phyloP scores from a whole-genome alignment of 1,284 basidiomycete genomes.

The Irpex sp. region DNA sequence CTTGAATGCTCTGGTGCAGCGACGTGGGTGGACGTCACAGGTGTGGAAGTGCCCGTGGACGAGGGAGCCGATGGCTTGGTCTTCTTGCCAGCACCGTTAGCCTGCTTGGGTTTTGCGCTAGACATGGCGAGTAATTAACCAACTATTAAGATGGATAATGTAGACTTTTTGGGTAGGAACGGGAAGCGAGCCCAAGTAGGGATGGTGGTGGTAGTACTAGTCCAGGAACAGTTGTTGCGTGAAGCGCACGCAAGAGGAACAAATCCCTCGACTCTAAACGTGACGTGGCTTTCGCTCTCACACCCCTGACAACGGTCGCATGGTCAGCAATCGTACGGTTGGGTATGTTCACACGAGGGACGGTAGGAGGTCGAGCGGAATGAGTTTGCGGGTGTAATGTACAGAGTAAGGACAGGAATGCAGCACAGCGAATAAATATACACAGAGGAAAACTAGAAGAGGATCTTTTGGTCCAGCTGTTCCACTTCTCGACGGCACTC shows the following conservation, averaged over 20 bases:
- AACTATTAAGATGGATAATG: not conserved
- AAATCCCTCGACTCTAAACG: constrained; percentile 14
- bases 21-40: constrained; percentile 27
- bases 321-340: not conserved
- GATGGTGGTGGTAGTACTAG: constrained; percentile 20
- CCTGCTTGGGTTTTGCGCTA: constrained; percentile 48
- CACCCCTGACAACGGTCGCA: constrained; percentile 7
- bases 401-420: constrained; percentile 2
- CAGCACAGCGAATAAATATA: constrained; percentile 6
- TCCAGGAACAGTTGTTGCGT: constrained; percentile 10
- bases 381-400: constrained; percentile 3
- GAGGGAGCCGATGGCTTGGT: constrained; percentile 29
- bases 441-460: constrained; percentile 42
- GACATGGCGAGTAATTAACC: not conserved
- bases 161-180: constrained; percentile 18
- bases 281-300: constrained; percentile 24
- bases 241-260: constrained; percentile 16
- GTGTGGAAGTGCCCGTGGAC: constrained; percentile 12
- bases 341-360: not conserved
- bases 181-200: constrained; percentile 7
- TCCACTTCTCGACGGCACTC: constrained; percentile 85
- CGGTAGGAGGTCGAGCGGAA: not conserved
- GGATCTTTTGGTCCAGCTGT: constrained; percentile 71
- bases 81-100: constrained; percentile 40
- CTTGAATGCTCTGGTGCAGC: constrained; percentile 35